Conservation (phyloP, 2,329 filamentous ascomycete species). For the Setomelanomma holmii region DNA sequence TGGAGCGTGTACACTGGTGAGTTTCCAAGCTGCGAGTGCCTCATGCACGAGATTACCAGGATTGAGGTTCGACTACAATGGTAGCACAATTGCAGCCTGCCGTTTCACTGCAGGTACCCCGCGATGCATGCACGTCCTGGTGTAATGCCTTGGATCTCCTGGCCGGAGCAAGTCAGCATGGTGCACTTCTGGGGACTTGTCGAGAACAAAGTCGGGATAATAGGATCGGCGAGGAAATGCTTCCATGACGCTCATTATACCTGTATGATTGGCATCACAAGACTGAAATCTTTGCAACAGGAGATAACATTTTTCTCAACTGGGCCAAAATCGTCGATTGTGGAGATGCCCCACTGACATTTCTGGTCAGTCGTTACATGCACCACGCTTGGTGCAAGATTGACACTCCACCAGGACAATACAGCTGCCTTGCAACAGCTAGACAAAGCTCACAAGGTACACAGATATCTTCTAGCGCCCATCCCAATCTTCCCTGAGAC, state of each 20-base stretch:
- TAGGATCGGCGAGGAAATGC: neutral
- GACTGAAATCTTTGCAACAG: conserved; percentile 15
- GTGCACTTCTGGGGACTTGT: neutral
- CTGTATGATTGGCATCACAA: neutral
- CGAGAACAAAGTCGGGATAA: too few species aligned
- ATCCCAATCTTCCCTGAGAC: neutral
- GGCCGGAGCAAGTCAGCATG: neutral
- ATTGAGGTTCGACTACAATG: too few species aligned
- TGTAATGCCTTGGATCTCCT: neutral
- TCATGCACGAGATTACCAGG: neutral
- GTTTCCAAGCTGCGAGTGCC: neutral
- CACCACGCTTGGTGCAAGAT: neutral
- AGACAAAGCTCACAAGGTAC: conserved; percentile 58
- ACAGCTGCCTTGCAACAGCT: conserved; percentile 63
- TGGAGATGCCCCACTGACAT: conserved; percentile 61
- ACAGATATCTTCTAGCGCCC: too few species aligned
- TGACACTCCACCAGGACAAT: conserved; percentile 53
- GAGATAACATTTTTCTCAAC: conserved; percentile 53
- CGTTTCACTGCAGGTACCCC: neutral
- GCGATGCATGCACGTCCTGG: neutral
- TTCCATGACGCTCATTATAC: neutral
- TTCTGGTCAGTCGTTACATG: conserved; percentile 44
- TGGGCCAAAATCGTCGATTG: conserved; percentile 64
- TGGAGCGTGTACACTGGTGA: conserved; percentile 60
- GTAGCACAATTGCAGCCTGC: neutral